phyloP scores from a whole-genome alignment of 805 yeast species.

The Wickerhamiella nectarea region DNA sequence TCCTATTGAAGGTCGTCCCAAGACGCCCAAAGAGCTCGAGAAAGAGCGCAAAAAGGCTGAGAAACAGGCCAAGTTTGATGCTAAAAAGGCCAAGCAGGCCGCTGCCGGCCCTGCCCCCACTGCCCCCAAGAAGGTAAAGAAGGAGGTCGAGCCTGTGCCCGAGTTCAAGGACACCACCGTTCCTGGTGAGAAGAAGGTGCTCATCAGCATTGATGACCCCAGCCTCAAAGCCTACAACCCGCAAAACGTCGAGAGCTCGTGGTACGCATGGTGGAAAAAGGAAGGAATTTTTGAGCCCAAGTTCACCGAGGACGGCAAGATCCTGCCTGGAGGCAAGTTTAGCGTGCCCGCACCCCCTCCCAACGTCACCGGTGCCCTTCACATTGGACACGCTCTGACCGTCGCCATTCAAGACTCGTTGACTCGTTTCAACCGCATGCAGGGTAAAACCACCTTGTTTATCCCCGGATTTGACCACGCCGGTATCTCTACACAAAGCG shows the following conservation, averaged over 20 bases:
- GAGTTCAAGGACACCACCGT: conserved; percentile 72
- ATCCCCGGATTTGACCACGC: conserved; percentile 98
- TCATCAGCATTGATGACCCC: conserved; percentile 80
- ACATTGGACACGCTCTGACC: conserved; percentile 96
- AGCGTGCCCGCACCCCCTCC: conserved; percentile 98
- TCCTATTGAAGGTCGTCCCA: conserved; percentile 27
- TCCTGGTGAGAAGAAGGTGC: conserved; percentile 81
- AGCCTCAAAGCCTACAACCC: conserved; percentile 92
- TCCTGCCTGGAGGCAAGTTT: conserved; percentile 72
- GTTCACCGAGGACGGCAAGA: conserved; percentile 55
- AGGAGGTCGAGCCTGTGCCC: conserved; percentile 65
- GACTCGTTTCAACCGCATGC: conserved; percentile 91
- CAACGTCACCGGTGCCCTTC: conserved; percentile 96
- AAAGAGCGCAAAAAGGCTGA: conserved; percentile 82
- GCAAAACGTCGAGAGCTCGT: conserved; percentile 81
- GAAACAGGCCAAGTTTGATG: conserved; percentile 73
- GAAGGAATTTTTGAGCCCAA: conserved; percentile 83
- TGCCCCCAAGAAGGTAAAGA: conserved; percentile 39
- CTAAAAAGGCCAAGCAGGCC: conserved; percentile 47
- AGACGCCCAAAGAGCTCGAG: conserved; percentile 70
- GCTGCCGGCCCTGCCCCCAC: conserved; percentile 26
- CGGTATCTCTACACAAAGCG: conserved; percentile 97
- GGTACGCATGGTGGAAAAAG: conserved; percentile 96
- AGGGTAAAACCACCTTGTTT: conserved; percentile 84
- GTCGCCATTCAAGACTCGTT: conserved; percentile 88